Evolutionary conservation across 106 monocot genomes (phyloP), one percentile per base, ranked within the genome.

Genomic region (Vanilla planifolia): DNA sequence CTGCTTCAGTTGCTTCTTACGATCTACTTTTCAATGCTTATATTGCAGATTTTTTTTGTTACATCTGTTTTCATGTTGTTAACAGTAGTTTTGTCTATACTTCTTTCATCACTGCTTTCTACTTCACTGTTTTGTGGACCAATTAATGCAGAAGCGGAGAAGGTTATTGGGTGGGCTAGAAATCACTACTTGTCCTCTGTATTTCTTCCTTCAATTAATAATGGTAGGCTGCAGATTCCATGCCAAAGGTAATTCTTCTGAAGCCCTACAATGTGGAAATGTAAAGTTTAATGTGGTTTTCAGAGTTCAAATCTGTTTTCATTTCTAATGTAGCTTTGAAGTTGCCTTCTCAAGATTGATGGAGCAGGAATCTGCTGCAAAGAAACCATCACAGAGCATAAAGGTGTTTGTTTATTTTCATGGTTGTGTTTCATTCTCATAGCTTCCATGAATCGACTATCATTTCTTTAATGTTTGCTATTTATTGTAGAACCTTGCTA

Each of bases 101-200:
- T 48, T 35, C 46, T n/a, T n/a, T n/a, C n/a, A n/a, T n/a, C n/a
- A n/a, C n/a, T n/a, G n/a, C n/a, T n/a, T n/a, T n/a, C n/a, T n/a
- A n/a, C n/a, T n/a, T n/a, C n/a, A n/a, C n/a, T n/a, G n/a, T n/a
- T n/a, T n/a, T n/a, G n/a, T n/a, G 30, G 13, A 46, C 41, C 19
- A 27, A 36, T 70, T 36, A 24, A 41, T 79, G 63, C 79, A 93
- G 93, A 85, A 72, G 75, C 93, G 52, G 85, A 89, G 68, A 78
- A 69, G 69, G 79, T 98, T 55, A 78, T 85, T 35, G 98, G 92
- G 40, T 98, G 88, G 88, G 98, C 98, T 62, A 91, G 81, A 80
- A 98, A 80, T 78, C 81, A 92, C 17, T 81, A 85, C 65, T 61
- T 98, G 45, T 91, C 88, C 19, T 71, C 77, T 15, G 42, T 60